phyloP scores from a whole-genome alignment of 345 rosid genomes.

The Bruguiera gymnorhiza region DNA sequence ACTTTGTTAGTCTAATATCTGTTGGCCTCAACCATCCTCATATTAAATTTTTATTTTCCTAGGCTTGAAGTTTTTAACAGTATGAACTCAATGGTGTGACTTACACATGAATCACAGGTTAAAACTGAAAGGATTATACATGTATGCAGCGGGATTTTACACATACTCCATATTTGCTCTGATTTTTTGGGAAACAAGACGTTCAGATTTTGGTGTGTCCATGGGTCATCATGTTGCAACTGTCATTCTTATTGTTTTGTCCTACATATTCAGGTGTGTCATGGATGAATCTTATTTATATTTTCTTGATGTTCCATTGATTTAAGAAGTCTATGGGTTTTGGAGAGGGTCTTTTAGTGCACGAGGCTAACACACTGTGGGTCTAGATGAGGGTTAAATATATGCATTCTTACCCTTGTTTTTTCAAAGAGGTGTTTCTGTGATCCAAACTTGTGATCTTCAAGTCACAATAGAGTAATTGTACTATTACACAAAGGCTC shows the following conservation, averaged over 20 bases:
- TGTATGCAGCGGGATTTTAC: slow-evolving; percentile 96
- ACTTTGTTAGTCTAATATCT: not conserved
- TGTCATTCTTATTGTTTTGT: slow-evolving; percentile 67
- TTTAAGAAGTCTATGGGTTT: not conserved
- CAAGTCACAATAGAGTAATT: too few relatives aligned
- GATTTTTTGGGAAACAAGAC: slow-evolving; percentile 97
- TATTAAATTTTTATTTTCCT: not conserved
- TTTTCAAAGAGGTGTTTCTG: too few relatives aligned
- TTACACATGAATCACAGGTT: slow-evolving; percentile 47
- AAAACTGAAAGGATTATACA: slow-evolving; percentile 76
- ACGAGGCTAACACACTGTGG: too few relatives aligned
- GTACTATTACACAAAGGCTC: too few relatives aligned
- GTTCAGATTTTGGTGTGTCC: slow-evolving; percentile 97
- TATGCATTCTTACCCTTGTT: too few relatives aligned
- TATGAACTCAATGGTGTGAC: slow-evolving; percentile 12
- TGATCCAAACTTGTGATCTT: too few relatives aligned
- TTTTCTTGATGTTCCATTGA: not conserved
- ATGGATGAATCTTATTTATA: not conserved
- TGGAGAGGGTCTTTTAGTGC: too few relatives aligned
- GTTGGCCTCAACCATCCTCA: not conserved
- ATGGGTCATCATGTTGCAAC: slow-evolving; percentile 97
- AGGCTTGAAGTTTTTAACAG: not conserved
- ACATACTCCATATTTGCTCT: slow-evolving; percentile 92
- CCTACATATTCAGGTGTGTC: slow-evolving; percentile 73
- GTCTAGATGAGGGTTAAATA: too few relatives aligned